Base-by-base conservation (phyloP, 306 rosid genomes). In the Myrica gale region DNA sequence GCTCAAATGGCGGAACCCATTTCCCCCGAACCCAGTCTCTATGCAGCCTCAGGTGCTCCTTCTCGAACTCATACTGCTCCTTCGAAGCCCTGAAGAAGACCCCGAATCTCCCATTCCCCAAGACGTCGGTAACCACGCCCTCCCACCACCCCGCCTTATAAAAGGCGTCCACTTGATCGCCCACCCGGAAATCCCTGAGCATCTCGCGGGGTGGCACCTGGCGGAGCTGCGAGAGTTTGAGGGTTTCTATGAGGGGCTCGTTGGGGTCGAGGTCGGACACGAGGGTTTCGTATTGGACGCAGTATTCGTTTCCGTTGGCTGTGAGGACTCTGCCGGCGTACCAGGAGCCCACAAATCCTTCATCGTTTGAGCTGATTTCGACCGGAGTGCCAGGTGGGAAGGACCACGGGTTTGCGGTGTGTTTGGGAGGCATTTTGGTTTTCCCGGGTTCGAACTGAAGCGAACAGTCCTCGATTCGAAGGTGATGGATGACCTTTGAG, bases 141-240 rank as follows among this genome's bases (percentile, higher is more conserved):
- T 83, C 87, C 93, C 93, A 89, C 93, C 93, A 89, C 37, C 93
- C 93, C 0, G 87, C 93, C 6, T 89, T 77, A 70, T 79, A 78
- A 79, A 13, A 85, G 0, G 88, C 93, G 39, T 89, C 93, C 39
- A 89, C 90, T 58, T 87, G 85, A 6, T 89, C 89, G 32, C 93
- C 93, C 46, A 77, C 75, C 75, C 71, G 82, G 82, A 85, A 83
- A 9, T 47, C 72, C 19, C 56, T 54, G 37, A 17, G 37, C 12
- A 74, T 6, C 68, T 83, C 88, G 45, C n/a, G 3, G 3, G 85
- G 88, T 0, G 80, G 89, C 5, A 61, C 45, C 6, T 90, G 93
- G 4, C 93, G 89, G 52, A 89, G 85, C 76, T 83, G 84, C 43
- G 66, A 79, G 19, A 73, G 16, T 4, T 37, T 8, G 6, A 86